Conservation (phyloP, 2,329 filamentous ascomycete genomes). For the Beauveria australis region DNA sequence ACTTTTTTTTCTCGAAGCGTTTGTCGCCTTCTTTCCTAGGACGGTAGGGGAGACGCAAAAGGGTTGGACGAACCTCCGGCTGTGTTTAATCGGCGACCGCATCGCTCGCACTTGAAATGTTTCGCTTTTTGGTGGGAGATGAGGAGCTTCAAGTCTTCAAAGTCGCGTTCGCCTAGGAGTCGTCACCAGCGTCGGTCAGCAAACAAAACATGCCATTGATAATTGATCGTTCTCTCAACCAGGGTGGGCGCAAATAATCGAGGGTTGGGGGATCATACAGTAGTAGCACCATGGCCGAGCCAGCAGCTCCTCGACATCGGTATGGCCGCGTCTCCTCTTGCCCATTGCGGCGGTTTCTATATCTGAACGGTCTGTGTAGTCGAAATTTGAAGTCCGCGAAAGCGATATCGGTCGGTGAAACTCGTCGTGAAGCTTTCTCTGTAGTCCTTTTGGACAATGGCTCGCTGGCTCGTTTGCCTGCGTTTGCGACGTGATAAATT, state of each 20-base stretch:
- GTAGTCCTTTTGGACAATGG: not conserved
- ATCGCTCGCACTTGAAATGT: conserved; percentile 95
- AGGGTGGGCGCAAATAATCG: not conserved
- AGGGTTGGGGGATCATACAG: conserved; percentile 42
- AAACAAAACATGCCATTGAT: not conserved
- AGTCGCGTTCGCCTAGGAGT: conserved; percentile 72
- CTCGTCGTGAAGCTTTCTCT: not conserved
- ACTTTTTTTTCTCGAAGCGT: too few relatives aligned
- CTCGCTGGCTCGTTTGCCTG: not conserved
- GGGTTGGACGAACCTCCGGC: conserved; percentile 63
- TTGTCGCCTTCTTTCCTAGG: not conserved
- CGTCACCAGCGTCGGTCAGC: not conserved
- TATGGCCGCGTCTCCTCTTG: conserved; percentile 84
- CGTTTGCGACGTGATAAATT: conserved; percentile 3
- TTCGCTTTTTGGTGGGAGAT: conserved; percentile 99
- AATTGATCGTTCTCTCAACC: not conserved
- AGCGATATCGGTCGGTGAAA: not conserved
- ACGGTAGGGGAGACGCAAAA: not conserved
- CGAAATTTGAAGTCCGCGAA: too few relatives aligned
- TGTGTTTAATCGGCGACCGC: conserved; percentile 80
- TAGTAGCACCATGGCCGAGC: conserved; percentile 95
- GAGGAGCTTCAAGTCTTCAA: conserved; percentile 92
- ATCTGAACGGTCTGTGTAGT: not conserved
- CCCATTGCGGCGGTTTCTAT: conserved; percentile 48
- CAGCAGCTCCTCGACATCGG: conserved; percentile 82